These are phyloP conservation scores for Orbilia oligospora DNA, from an alignment of 2,329 filamentous ascomycete genomes.

Conservation along the genomic window DNA sequence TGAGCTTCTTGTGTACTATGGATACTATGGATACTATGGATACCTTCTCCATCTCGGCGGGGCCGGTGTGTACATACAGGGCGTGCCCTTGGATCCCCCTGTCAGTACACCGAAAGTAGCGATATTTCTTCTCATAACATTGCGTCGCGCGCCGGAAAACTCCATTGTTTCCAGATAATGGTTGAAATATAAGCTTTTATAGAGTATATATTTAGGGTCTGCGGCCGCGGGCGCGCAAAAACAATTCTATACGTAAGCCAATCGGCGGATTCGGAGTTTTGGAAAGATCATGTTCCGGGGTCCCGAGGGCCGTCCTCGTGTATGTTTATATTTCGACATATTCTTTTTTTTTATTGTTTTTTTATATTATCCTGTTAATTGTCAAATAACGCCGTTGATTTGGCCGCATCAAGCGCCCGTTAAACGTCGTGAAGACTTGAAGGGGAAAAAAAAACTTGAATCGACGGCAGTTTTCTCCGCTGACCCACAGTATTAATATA, in stretches of 20 bases:
- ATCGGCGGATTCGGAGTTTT: slow-evolving; percentile 17
- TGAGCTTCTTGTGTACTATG: slow-evolving; percentile 3
- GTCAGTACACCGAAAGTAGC: slow-evolving; percentile 21
- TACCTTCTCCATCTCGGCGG: background rate
- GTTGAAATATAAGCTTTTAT: slow-evolving; percentile 20
- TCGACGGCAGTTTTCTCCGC: background rate
- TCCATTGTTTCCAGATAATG: slow-evolving; percentile 6
- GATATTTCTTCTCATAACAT: slow-evolving; percentile 10
- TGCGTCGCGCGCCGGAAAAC: slow-evolving; percentile 23
- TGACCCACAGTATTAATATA: slow-evolving; percentile 6
- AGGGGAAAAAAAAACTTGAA: background rate
- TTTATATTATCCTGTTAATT: background rate
- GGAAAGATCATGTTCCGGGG: slow-evolving; percentile 4
- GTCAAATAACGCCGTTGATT: slow-evolving; percentile 4
- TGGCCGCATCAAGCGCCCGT: background rate
- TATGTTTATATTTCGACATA: background rate
- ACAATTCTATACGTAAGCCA: background rate
- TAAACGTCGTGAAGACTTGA: background rate
- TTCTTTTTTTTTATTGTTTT: background rate
- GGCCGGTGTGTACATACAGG: too few species aligned
- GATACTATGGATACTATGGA: slow-evolving; percentile 10
- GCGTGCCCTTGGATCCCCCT: background rate
- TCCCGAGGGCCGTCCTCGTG: background rate
- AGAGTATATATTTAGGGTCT: slow-evolving; percentile 7
- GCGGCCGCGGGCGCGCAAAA: background rate